Base-by-base conservation (phyloP, 2,329 filamentous ascomycete genomes). In the Plenodomus tracheiphilus region DNA sequence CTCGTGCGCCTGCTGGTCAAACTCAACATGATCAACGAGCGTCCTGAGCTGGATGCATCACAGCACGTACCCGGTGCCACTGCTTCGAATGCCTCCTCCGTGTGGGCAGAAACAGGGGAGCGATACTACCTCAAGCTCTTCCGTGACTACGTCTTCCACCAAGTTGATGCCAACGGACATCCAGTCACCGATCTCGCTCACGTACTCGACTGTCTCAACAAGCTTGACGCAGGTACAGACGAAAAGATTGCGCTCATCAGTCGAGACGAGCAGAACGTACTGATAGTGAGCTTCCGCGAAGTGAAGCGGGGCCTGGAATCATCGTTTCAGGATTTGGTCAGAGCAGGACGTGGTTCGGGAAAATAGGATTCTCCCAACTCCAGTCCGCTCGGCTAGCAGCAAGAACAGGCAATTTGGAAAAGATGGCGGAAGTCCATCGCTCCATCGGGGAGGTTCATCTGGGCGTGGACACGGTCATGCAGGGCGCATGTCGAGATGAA, bases 141-240 rank as follows among this genome's bases (percentile, higher is more conserved):
- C 78, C 85, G 94, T 41, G 94, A 99, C 74, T 97, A 95, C 64
- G 90, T 97, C 35, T 99, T 97, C 75, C 94, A 99, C 71, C 92
- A 96, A 66, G 91, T 97, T 11, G 91, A 97, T 69, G 82, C 84
- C 22, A 85, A 90, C 48, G 91, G 91, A 13, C 87, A 89, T 44
- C 88, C 94, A 0, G 87, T 92, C 1, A 79, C 96, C 4, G 89
- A 97, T 67, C 78, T 97, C 49, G 93, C 88, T 2, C 92, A 97
- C 74, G 90, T 97, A 56, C 73, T 99, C 39, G 83, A 82, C 20
- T 93, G 88, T 66, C 75, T 99, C 59, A 97, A 95, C 75, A 97
- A 96, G 70, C 78, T 99, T 44, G 94, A 99, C 73, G 89, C 91
- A 0, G 94, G 92, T 0, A 84, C 84, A 2, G 91, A 95, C 20